Evolutionary conservation across 371 early-diverging fungal genomes (phyloP).

Genomic region (Smittium culicis): DNA sequence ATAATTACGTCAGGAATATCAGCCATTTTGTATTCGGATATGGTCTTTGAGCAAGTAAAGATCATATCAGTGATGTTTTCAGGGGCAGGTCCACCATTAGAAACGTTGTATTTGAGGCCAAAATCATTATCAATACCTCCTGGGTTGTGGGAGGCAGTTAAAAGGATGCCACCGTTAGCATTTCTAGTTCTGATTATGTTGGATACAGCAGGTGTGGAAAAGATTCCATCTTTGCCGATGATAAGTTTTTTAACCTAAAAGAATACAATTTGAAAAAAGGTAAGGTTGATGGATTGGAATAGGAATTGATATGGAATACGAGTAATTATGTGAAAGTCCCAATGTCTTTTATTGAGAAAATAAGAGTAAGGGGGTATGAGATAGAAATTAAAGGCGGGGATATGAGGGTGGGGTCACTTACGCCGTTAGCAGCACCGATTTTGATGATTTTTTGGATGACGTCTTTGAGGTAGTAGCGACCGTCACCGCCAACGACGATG

Average conservation of each 20-base stretch:
- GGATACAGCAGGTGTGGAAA: slow-evolving; percentile 95
- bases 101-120: slow-evolving; percentile 93
- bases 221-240: slow-evolving; percentile 82
- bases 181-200: slow-evolving; percentile 76
- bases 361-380: no score
- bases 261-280: no score
- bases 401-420: no score
- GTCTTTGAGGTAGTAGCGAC: slow-evolving; percentile 74
- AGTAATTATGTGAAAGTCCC: no score
- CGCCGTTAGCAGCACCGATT: slow-evolving; percentile 74
- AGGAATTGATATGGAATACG: no score
- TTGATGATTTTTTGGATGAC: slow-evolving; percentile 79
- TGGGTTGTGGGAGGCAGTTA: slow-evolving; percentile 96
- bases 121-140: slow-evolving; percentile 96
- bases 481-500: slow-evolving; percentile 93
- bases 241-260: slow-evolving; percentile 48
- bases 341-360: no score
- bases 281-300: no score
- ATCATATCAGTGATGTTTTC: slow-evolving; percentile 85
- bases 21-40: slow-evolving; percentile 50
- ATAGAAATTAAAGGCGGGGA: no score
- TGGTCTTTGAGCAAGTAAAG: slow-evolving; percentile 55
- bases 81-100: slow-evolving; percentile 94
- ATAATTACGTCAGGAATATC: slow-evolving; percentile 28
- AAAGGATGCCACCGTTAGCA: slow-evolving; percentile 84